Evolutionary conservation across 495 filamentous ascomycete genomes (phyloP).

Genomic region (Cetradonia linearis): DNA sequence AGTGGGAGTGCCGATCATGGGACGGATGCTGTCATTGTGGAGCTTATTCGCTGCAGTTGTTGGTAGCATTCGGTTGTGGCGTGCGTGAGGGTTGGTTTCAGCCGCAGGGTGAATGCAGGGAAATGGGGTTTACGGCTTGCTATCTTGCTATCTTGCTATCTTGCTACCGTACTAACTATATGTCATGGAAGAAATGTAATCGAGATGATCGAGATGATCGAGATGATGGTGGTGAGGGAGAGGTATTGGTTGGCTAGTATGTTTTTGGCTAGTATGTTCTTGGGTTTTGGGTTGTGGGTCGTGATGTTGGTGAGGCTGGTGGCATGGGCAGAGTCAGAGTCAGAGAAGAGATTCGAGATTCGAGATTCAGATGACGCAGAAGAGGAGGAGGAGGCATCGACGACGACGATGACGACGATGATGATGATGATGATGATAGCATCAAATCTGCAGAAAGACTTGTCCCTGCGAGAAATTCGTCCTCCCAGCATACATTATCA

Average conservation of each 20-base stretch:
- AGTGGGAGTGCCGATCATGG: too few species aligned
- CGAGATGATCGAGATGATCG: not conserved
- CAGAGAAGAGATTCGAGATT: too few species aligned
- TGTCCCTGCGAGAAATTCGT: not conserved
- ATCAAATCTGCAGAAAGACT: not conserved
- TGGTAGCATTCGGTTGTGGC: not conserved
- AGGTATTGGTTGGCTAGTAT: too few species aligned
- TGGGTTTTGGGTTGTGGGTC: too few species aligned
- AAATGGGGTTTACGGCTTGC: not conserved
- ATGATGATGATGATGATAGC: too few species aligned
- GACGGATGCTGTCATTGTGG: slow-evolving; percentile 2
- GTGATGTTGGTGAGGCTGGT: not conserved
- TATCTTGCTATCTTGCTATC: too few species aligned
- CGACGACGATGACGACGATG: not conserved
- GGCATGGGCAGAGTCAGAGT: not conserved
- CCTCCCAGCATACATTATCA: too few species aligned
- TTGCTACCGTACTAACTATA: too few species aligned
- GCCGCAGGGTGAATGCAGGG: slow-evolving; percentile 1
- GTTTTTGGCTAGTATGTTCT: too few species aligned
- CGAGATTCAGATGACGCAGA: not conserved
- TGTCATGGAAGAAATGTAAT: too few species aligned
- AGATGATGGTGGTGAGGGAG: not conserved
- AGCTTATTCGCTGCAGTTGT: not conserved
- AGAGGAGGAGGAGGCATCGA: not conserved
- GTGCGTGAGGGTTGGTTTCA: not conserved